Percentiles rank a stretch among this genome's conserved stretches.
Evolutionary conservation across 2,329 filamentous ascomycete genomes (phyloP).

Genomic region (Colletotrichum navitas): DNA sequence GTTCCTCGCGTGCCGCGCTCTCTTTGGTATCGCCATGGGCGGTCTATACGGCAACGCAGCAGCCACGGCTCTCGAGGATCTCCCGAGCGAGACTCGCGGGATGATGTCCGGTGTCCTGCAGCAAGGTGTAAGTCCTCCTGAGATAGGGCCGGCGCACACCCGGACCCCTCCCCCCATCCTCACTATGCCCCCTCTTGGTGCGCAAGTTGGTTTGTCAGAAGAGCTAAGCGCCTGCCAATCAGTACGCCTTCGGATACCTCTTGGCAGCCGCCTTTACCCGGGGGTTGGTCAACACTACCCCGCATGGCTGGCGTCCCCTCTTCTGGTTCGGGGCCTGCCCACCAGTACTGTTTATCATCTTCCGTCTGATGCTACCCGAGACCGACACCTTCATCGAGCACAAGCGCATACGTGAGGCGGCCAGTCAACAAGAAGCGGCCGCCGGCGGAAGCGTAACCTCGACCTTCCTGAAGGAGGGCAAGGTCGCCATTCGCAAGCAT

Average conservation of each 20-base stretch:
- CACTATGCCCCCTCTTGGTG: no score
- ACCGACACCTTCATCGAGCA: slow-evolving; percentile 79
- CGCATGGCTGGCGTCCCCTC: slow-evolving; percentile 84
- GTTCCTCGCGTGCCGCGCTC: slow-evolving; percentile 79
- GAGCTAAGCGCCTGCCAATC: slow-evolving; percentile 26
- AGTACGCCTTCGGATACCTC: slow-evolving; percentile 76
- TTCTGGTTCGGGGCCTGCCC: slow-evolving; percentile 92
- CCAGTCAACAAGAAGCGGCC: slow-evolving; percentile 32
- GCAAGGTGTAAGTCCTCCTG: slow-evolving; percentile 64
- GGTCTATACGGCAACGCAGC: slow-evolving; percentile 84
- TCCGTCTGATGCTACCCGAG: slow-evolving; percentile 83
- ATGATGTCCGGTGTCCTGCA: slow-evolving; percentile 83
- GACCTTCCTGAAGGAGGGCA: slow-evolving; percentile 81
- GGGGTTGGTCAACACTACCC: slow-evolving; percentile 80
- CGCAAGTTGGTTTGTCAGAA: not conserved
- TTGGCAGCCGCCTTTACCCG: slow-evolving; percentile 69
- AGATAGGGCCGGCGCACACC: slow-evolving; percentile 53
- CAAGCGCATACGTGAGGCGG: slow-evolving; percentile 68
- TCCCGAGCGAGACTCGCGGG: slow-evolving; percentile 75
- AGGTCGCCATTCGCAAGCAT: slow-evolving; percentile 81
- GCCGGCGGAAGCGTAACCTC: slow-evolving; percentile 64
- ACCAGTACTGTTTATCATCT: slow-evolving; percentile 83
- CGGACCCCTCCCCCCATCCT: no score
- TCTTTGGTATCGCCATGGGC: slow-evolving; percentile 88
- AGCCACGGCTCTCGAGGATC: slow-evolving; percentile 82